Evolutionary conservation across 2,329 filamentous ascomycete genomes (phyloP).

Genomic region (Penicillium hesseltinei): DNA sequence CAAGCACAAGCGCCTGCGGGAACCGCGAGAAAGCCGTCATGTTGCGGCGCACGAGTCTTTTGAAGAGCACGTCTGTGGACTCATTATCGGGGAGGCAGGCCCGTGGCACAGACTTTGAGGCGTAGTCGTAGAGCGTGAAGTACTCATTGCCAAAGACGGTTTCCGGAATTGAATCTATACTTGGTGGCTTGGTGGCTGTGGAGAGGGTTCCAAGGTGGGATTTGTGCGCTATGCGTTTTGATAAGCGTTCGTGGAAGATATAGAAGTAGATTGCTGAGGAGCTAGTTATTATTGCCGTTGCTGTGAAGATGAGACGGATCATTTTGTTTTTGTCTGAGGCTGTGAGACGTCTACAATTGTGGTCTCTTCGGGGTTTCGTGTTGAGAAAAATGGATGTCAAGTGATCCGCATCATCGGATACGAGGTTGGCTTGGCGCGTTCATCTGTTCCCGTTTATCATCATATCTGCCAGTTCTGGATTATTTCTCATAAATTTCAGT

Average conservation of each 20-base stretch:
- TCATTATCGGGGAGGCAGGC: constrained; percentile 18
- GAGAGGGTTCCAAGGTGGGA: constrained; percentile 20
- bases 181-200: constrained; percentile 5
- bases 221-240: constrained; percentile 24
- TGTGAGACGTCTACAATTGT: neutral
- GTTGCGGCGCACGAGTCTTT: constrained; percentile 33
- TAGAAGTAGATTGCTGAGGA: constrained; percentile 25
- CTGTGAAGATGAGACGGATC: constrained; percentile 14
- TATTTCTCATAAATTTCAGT: neutral
- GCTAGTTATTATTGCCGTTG: constrained; percentile 18
- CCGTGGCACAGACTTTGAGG: constrained; percentile 23
- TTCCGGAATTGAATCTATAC: constrained; percentile 26
- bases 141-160: constrained; percentile 19
- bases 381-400: neutral
- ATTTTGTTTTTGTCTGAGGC: constrained; percentile 3
- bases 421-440: constrained; percentile 12
- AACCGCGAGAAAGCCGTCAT: constrained; percentile 34
- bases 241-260: constrained; percentile 24
- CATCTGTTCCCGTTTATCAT: neutral
- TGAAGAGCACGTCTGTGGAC: constrained; percentile 24
- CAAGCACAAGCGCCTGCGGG: constrained; percentile 32
- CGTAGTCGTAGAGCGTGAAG: constrained; percentile 24
- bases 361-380: neutral
- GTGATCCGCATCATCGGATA: constrained; percentile 16
- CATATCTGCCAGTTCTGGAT: neutral